phyloP scores from a whole-genome alignment of 202 grass and related monocot genomes.

The Setaria viridis region DNA sequence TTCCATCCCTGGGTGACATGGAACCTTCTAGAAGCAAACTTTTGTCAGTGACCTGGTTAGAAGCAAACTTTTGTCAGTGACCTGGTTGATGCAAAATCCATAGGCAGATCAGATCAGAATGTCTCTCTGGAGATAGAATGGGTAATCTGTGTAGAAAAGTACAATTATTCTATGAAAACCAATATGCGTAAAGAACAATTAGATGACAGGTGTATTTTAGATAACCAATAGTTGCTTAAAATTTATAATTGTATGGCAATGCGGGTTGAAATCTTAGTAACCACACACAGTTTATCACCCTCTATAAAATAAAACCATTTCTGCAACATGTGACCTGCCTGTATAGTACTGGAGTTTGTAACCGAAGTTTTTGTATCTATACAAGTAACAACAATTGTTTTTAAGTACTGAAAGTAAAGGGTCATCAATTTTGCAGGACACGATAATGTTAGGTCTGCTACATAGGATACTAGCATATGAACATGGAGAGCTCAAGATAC shows the following conservation, averaged over 20 bases:
- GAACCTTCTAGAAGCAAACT: conserved; percentile 70
- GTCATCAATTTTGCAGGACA: no score
- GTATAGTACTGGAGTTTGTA: conserved; percentile 3
- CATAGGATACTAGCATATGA: conserved; percentile 3
- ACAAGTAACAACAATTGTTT: neutral
- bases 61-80: conserved; percentile 88
- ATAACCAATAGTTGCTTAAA: conserved; percentile 19
- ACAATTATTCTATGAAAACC: neutral
- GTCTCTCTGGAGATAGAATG: conserved; percentile 18
- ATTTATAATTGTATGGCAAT: neutral
- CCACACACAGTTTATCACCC: conserved; percentile 2
- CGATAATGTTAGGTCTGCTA: neutral
- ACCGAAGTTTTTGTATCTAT: neutral
- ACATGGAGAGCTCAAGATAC: neutral
- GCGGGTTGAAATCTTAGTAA: conserved; percentile 4
- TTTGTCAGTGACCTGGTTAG: conserved; percentile 87
- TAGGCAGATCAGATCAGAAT: conserved; percentile 31
- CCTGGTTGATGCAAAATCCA: conserved; percentile 66
- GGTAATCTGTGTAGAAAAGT: neutral
- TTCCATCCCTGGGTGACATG: conserved; percentile 61
- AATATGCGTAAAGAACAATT: neutral
- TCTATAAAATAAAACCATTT: conserved; percentile 2
- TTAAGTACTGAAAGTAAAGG: neutral
- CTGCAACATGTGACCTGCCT: neutral
- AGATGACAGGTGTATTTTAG: conserved; percentile 19